Evolutionary conservation across 345 rosid species (phyloP).

Genomic region (Sisymbrium altissimum): DNA sequence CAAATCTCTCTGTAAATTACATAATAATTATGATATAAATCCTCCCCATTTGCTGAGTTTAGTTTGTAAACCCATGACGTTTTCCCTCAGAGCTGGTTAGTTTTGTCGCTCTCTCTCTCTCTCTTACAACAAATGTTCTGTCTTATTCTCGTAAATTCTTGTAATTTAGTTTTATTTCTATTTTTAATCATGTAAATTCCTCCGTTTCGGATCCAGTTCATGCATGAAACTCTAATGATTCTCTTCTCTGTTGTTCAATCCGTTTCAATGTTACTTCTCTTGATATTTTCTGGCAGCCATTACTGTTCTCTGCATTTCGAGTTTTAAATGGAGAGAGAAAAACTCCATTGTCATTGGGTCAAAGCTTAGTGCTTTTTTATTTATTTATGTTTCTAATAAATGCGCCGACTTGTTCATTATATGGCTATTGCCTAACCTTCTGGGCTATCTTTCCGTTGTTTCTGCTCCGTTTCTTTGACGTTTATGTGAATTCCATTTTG

Average conservation of each 20-base stretch:
- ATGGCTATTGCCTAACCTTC: constrained; percentile 4
- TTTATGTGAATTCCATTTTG: neutral
- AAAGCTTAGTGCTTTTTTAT: constrained; percentile 11
- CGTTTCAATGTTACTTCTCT: neutral
- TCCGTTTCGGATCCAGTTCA: neutral
- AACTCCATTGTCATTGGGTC: constrained; percentile 20
- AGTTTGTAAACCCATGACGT: constrained; percentile 19
- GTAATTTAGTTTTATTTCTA: neutral
- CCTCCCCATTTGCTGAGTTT: constrained; percentile 10
- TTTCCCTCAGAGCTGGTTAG: constrained; percentile 23
- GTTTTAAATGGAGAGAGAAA: neutral
- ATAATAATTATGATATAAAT: constrained; percentile 5
- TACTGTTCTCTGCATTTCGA: constrained; percentile 3
- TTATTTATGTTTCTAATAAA: neutral
- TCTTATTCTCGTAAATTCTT: neutral
- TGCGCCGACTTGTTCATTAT: neutral
- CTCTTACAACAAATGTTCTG: neutral
- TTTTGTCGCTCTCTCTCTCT: constrained; percentile 7
- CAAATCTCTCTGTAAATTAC: neutral
- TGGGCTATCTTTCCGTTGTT: neutral
- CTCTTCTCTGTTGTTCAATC: neutral
- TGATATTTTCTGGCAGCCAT: neutral
- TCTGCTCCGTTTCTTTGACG: constrained; percentile 19
- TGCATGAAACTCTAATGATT: neutral
- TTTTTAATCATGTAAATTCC: neutral